phyloP scores from a whole-genome alignment of 2,329 filamentous ascomycete genomes.

The Aureobasidium leucospermi region DNA sequence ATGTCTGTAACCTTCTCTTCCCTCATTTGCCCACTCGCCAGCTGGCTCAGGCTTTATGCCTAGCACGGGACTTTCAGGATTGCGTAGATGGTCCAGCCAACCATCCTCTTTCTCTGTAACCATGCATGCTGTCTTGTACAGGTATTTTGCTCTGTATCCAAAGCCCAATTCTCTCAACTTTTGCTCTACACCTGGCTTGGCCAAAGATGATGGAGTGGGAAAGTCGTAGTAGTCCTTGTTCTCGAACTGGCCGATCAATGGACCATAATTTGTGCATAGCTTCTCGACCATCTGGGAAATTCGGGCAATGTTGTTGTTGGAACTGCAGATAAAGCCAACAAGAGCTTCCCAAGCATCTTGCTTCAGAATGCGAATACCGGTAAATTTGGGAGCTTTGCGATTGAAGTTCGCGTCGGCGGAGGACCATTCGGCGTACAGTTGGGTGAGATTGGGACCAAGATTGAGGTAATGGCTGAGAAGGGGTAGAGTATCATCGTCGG shows the following conservation, averaged over 20 bases:
- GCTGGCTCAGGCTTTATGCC: conserved; percentile 38
- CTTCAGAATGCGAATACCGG: conserved; percentile 82
- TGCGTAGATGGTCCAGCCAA: conserved; percentile 74
- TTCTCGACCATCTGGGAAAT: conserved; percentile 98
- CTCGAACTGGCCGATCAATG: conserved; percentile 62
- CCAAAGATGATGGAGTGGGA: conserved; percentile 67
- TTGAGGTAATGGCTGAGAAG: conserved; percentile 84
- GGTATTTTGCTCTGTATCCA: conserved; percentile 89
- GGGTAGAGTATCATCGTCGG: conserved; percentile 59
- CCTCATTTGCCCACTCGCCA: conserved; percentile 42
- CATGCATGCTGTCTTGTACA: conserved; percentile 74
- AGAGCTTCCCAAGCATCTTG: conserved; percentile 96
- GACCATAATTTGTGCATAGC: conserved; percentile 78
- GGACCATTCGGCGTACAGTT: conserved; percentile 84
- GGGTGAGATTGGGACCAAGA: conserved; percentile 64
- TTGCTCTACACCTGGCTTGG: conserved; percentile 65
- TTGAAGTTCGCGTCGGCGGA: conserved; percentile 78
- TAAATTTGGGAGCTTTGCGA: conserved; percentile 77
- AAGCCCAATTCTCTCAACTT: conserved; percentile 80
- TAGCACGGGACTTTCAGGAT: conserved; percentile 63
- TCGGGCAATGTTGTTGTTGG: conserved; percentile 93
- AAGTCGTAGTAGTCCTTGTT: conserved; percentile 71
- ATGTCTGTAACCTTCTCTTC: conserved; percentile 61
- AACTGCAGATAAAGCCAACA: conserved; percentile 93
- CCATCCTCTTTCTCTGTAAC: conserved; percentile 58